Evolutionary conservation across 2,329 filamentous ascomycete species (phyloP), one percentile per base, ranked within the genome.

Genomic region (Zymoseptoria passerinii): DNA sequence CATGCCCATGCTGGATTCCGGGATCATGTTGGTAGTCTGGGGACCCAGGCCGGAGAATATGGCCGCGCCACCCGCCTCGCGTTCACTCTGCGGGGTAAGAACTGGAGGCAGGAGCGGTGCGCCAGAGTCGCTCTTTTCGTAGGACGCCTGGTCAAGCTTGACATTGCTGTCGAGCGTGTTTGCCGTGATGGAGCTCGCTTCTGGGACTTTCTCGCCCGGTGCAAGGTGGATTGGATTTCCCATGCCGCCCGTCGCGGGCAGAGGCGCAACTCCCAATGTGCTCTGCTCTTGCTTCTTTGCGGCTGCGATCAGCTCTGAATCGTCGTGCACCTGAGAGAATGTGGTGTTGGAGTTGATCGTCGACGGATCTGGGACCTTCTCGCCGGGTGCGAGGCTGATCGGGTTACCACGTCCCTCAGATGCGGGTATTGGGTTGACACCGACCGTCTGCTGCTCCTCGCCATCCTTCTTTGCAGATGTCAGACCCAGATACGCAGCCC

Each of bases 1-100:
- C 72, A 91, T 86, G 10, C 89, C 88, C 63, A 94, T 79, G 73
- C 87, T 89, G 7, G 89, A 92, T 75, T 95, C 90, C 18, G 90
- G 90, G 63, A 94, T 91, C 72, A 89, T 77, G 73, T 80, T 85
- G 61, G 78, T 81, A 51, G 81, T 78, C 58, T 86, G 72, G 54
- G 72, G 67, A 52, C 79, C 78, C 48, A 81, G 65, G 54, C 78
- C 78, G 63, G 68, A 72, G 63, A 79, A 77, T 67, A 78, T 75
- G 57, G 73, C 72, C 58, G 72, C 73, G n/a, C 65, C 64, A 10
- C 64, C 61, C 1, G 68, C 66, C 49, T 77, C 75, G 52, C 70
- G 71, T 59, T 79, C 75, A 50, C 73, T 71, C 20, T 73, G 70
- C 49, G 76, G 73, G 50, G 75, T 77, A n/a, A 76, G 69, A 23